Evolutionary conservation across 139 green algal species (phyloP).

Genomic region (Nannochloris sp.): DNA sequence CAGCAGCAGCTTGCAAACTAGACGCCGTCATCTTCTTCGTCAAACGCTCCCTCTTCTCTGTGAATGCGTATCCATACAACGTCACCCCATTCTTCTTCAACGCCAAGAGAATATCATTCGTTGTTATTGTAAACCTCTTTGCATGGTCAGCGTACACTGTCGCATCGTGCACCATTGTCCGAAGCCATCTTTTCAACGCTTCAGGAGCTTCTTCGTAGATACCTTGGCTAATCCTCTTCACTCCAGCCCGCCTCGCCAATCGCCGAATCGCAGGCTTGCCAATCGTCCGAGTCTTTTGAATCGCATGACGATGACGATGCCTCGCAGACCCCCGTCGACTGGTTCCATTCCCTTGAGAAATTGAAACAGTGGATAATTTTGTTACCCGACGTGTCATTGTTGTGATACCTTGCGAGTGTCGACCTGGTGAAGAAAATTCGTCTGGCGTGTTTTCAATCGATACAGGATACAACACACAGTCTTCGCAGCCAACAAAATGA

Average conservation of each 20-base stretch:
- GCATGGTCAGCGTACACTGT: constrained; percentile 9
- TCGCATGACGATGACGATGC: background rate
- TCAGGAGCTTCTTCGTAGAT: constrained; percentile 16
- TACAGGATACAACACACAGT: too few species aligned
- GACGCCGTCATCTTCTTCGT: background rate
- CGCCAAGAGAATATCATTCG: constrained; percentile 19
- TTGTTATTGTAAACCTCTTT: constrained; percentile 11
- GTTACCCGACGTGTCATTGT: too few species aligned
- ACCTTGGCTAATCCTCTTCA: constrained; percentile 13
- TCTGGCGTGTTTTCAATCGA: too few species aligned
- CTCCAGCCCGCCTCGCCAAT: constrained; percentile 14
- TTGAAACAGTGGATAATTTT: too few species aligned
- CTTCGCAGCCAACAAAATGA: too few species aligned
- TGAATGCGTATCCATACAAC: constrained; percentile 12
- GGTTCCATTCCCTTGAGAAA: background rate
- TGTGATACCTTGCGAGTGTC: too few species aligned
- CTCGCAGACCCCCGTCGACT: background rate
- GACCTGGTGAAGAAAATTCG: too few species aligned
- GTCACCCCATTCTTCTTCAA: constrained; percentile 18
- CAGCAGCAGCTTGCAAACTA: constrained; percentile 6
- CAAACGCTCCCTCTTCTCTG: constrained; percentile 3
- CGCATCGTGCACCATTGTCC: constrained; percentile 8
- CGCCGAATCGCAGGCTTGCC: constrained; percentile 6
- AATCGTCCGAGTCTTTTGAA: background rate
- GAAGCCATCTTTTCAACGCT: constrained; percentile 3